Conservation (phyloP, 371 early-diverging fungal species). For the Mortierella sp. region DNA sequence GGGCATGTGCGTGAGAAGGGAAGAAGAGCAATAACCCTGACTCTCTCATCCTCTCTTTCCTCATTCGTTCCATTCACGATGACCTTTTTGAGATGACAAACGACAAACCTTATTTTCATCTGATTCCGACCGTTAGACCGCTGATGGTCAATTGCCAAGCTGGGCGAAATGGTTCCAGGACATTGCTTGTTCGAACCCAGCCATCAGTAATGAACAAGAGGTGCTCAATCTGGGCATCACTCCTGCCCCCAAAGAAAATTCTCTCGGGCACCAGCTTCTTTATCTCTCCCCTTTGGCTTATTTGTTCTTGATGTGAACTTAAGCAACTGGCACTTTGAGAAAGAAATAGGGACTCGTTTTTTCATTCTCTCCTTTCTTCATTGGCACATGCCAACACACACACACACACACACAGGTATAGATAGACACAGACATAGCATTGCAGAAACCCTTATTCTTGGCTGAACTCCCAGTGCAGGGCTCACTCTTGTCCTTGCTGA, state of each 20-base stretch:
- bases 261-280: background rate
- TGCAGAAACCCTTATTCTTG: background rate
- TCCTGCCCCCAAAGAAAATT: background rate
- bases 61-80: background rate
- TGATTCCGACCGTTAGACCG: background rate
- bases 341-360: background rate
- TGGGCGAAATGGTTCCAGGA: background rate
- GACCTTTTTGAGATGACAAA: constrained; percentile 18
- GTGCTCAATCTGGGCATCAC: too few species aligned
- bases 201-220: background rate
- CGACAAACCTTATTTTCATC: background rate
- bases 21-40: background rate
- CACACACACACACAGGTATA: background rate
- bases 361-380: background rate
- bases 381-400: background rate
- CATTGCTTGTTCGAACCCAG: background rate
- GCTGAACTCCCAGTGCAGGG: background rate
- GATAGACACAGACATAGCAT: background rate
- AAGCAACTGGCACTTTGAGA: background rate
- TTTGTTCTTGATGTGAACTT: background rate
- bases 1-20: constrained; percentile 7
- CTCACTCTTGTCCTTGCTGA: background rate
- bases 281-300: background rate
- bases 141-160: background rate
- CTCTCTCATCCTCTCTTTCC: background rate